phyloP scores from a whole-genome alignment of 805 yeast genomes.

The Metschnikowia henanensis region DNA sequence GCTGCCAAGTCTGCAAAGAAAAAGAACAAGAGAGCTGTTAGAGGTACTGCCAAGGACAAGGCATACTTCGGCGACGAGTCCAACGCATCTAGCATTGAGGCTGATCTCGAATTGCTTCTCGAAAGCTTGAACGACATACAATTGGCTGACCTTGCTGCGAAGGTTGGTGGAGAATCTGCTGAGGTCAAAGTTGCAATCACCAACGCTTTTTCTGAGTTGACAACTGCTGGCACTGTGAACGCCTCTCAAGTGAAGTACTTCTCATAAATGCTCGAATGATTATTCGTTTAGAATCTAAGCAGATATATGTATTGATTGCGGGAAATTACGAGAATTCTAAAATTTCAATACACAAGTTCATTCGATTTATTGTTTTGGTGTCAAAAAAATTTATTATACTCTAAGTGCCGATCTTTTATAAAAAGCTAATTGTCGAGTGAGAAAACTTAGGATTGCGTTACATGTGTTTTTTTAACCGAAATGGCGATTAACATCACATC shows the following conservation, averaged over 20 bases:
- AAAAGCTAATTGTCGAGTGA: too few relatives aligned
- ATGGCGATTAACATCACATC: too few relatives aligned
- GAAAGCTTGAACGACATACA: constrained; percentile 80
- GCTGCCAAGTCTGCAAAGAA: constrained; percentile 96
- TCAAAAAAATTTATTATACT: too few relatives aligned
- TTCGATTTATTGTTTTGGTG: too few relatives aligned
- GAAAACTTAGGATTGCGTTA: too few relatives aligned
- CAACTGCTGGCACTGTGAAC: constrained; percentile 54
- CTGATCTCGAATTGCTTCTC: constrained; percentile 76
- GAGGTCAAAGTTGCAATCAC: constrained; percentile 59
- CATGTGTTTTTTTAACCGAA: too few relatives aligned
- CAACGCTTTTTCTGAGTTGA: constrained; percentile 54
- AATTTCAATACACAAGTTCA: too few relatives aligned
- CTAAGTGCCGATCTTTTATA: too few relatives aligned
- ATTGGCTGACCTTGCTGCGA: constrained; percentile 71
- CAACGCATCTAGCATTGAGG: constrained; percentile 66
- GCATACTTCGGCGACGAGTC: constrained; percentile 81
- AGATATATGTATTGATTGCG: too few relatives aligned
- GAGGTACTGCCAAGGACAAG: constrained; percentile 79
- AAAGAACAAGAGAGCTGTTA: constrained; percentile 91
- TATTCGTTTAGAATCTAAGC: too few relatives aligned
- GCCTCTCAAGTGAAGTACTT: constrained; percentile 57
- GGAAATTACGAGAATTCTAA: too few relatives aligned
- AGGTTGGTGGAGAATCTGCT: constrained; percentile 56
- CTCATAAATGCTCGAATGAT: constrained; percentile 5